Base-by-base conservation (phyloP, 768 basidiomycete species). In the Mycena capillaripes region DNA sequence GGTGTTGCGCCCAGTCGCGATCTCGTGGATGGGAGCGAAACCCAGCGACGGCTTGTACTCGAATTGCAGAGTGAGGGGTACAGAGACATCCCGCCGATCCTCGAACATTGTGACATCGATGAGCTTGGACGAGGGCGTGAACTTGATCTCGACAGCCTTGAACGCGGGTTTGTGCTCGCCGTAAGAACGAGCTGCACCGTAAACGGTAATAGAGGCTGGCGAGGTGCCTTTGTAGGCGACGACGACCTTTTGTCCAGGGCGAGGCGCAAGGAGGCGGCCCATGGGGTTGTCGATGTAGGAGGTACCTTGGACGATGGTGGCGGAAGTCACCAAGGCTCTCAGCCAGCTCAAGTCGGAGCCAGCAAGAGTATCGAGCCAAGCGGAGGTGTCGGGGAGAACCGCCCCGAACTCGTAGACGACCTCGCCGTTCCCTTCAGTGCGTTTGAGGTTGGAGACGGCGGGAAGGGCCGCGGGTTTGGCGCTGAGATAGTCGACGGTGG, bases 1-100 rank as follows among this genome's bases (percentile, higher is more conserved):
- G 65, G 86, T 86, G 84, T 97, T 99, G 76, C 97, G 92, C 71
- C 89, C 94, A 11, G 89, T 87, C 6, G 91, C 89, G 68, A 97
- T 84, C 81, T 99, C 98, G 78, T 97, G 97, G 75, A 99, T 96
- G 27, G 98, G 97, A 2, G 94, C 93, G 72, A 88, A 98, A 48
- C 95, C 96, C 84, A 92, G 92, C 9, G 93, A 91, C 8, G 97
- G 96, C 76, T 92, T 90, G 84, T 98, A 99, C 69, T 86, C 81
- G 88, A 96, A 99, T 74, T 91, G 87, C 76, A 99, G 89, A 52
- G 83, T 78, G 30, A 99, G 91, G 25, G 97, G 95, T 32, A 99
- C 90, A 4, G 94, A 89, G 32, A 86, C 87, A 34, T 89, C 91
- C 19, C 82, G 89, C 53, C 96, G 93, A 74, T 97, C 97, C 81